Conservation (phyloP, 768 basidiomycete species). For the Podaxis carcinomalis region DNA sequence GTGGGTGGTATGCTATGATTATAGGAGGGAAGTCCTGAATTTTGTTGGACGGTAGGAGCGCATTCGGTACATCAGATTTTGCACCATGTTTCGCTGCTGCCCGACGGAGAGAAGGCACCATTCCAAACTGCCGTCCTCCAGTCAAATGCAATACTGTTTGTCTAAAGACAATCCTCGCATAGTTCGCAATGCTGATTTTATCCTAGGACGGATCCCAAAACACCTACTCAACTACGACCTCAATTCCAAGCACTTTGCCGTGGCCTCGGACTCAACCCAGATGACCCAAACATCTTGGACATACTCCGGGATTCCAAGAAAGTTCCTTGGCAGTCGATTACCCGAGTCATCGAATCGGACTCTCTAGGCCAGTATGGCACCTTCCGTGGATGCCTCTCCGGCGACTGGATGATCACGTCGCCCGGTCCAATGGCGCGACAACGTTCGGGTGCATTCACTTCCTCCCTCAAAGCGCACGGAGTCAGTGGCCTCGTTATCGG, state of each 20-base stretch:
- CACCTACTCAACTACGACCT: slow-evolving; percentile 48
- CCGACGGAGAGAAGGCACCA: slow-evolving; percentile 51
- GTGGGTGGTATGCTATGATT: slow-evolving; percentile 24
- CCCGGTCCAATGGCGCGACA: slow-evolving; percentile 70
- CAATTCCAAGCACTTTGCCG: slow-evolving; percentile 64
- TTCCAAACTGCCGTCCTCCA: slow-evolving; percentile 65
- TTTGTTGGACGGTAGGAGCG: slow-evolving; percentile 38
- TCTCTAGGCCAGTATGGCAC: slow-evolving; percentile 53
- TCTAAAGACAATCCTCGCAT: slow-evolving; percentile 1
- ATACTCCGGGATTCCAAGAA: slow-evolving; percentile 45
- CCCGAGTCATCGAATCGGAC: slow-evolving; percentile 55
- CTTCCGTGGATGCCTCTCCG: slow-evolving; percentile 64
- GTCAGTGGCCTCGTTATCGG: slow-evolving; percentile 62
- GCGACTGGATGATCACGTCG: slow-evolving; percentile 48
- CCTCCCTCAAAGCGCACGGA: slow-evolving; percentile 49
- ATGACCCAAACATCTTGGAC: slow-evolving; percentile 41
- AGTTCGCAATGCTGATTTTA: neutral
- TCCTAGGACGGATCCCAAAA: slow-evolving; percentile 51
- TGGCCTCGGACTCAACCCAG: slow-evolving; percentile 51
- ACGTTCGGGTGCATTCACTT: slow-evolving; percentile 53
- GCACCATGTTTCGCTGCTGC: slow-evolving; percentile 63
- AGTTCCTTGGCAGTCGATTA: slow-evolving; percentile 47
- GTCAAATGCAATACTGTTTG: slow-evolving; percentile 72
- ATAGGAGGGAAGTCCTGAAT: no score
- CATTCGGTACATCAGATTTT: slow-evolving; percentile 75